phyloP scores from a whole-genome alignment of 768 basidiomycete genomes.

The Calocera viscosa region DNA sequence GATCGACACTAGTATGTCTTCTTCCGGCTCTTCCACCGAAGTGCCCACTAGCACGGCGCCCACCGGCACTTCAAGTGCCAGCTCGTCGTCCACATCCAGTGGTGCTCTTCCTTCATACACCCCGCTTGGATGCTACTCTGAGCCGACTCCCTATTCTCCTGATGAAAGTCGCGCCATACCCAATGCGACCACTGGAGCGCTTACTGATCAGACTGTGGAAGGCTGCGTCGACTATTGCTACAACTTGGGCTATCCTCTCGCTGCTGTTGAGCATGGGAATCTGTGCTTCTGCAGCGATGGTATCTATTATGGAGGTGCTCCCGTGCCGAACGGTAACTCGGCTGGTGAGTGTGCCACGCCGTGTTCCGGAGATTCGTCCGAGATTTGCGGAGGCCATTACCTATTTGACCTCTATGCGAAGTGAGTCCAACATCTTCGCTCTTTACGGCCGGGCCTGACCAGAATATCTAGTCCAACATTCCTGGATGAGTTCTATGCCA shows the following conservation, averaged over 20 bases:
- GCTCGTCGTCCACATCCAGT: background rate
- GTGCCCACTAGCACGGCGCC: background rate
- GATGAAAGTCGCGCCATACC: background rate
- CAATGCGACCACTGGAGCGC: background rate
- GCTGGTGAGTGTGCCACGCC: constrained; percentile 2
- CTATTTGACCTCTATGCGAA: background rate
- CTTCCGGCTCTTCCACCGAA: background rate
- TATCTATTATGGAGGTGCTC: background rate
- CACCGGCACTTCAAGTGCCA: background rate
- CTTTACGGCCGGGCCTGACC: background rate
- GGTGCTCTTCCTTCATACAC: background rate
- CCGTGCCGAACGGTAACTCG: background rate
- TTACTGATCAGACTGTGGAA: background rate
- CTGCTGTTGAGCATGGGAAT: background rate
- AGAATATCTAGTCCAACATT: background rate
- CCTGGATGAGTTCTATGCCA: background rate
- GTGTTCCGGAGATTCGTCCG: background rate
- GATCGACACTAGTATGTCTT: background rate
- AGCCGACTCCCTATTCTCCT: background rate
- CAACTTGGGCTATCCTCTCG: background rate
- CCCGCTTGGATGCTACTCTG: background rate
- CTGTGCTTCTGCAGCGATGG: constrained; percentile 7
- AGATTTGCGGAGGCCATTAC: constrained; percentile 4
- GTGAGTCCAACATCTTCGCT: background rate
- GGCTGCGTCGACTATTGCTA: constrained; percentile 4